phyloP scores from a whole-genome alignment of 371 early-diverging fungal genomes.

The Phascolomyces articulosus region DNA sequence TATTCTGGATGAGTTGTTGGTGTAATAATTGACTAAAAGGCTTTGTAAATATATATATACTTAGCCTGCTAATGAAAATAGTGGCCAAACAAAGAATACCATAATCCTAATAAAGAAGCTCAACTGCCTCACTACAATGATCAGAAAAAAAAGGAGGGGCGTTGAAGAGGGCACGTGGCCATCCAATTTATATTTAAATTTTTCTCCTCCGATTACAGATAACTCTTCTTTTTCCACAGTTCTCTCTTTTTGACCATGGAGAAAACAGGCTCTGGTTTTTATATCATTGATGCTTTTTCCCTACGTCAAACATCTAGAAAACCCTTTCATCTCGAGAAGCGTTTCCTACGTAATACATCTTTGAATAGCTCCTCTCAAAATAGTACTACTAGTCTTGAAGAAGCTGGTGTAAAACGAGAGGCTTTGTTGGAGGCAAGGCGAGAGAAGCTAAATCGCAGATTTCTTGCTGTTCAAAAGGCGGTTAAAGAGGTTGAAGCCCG shows the following conservation, averaged over 20 bases:
- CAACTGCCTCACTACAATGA: too few relatives aligned
- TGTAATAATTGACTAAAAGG: too few relatives aligned
- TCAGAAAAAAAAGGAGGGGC: too few relatives aligned
- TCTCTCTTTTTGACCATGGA: conserved; percentile 13
- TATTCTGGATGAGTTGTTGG: too few relatives aligned
- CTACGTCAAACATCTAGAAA: conserved; percentile 30
- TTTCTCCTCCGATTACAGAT: neutral
- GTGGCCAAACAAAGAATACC: too few relatives aligned
- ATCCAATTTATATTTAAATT: neutral
- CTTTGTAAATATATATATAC: too few relatives aligned
- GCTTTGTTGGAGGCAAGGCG: conserved; percentile 37
- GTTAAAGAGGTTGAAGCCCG: conserved; percentile 32
- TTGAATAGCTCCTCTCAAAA: neutral
- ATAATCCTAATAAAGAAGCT: too few relatives aligned
- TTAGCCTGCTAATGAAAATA: too few relatives aligned
- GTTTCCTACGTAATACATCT: conserved; percentile 31
- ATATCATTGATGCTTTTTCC: conserved; percentile 27
- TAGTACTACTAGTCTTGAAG: conserved; percentile 18
- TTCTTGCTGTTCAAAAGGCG: conserved; percentile 32
- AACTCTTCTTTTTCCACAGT: neutral
- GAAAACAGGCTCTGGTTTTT: conserved; percentile 19
- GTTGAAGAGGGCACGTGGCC: neutral
- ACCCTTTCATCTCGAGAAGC: conserved; percentile 38
- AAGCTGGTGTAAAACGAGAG: conserved; percentile 35
- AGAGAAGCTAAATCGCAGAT: conserved; percentile 27